Base-by-base conservation (phyloP, 163 green algal species). In the Volvox carteri region DNA sequence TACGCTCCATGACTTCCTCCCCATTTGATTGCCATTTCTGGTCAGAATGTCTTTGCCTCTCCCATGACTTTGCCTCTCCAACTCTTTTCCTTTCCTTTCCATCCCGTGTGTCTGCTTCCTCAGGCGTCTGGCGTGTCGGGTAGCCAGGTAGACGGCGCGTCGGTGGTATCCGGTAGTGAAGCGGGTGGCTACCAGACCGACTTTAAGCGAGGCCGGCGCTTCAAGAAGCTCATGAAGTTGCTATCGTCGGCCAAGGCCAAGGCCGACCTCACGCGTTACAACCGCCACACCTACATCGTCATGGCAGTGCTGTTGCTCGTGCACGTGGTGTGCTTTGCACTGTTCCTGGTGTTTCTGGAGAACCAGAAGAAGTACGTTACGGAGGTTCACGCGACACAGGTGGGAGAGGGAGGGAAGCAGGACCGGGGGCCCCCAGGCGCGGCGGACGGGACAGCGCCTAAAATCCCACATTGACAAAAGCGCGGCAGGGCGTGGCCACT, bases 171-270 rank as follows among this genome's bases (percentile, higher is more conserved):
- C 2, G 84, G 84, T 72, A 89, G 84, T 44, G 84, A 89, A 30
- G 84, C 72, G 5, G 84, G 84, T 73, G 84, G 84, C 54, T 89
- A 89, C 72, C 84, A 89, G 72, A 89, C 84, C 6, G 84, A 89
- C 84, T 89, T 89, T 42, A 89, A 89, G 84, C 84, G 84, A 37
- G 84, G 84, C 0, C 84, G 84, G 1, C 84, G 84, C 72, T 89
- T 89, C 70, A 89, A 89, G 84, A 89, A 89, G 70, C 84, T 89
- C 12, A 89, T 89, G 84, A 89, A 89, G 84, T 41, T 89, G 72
- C 70, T 89, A 41, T 78, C 54, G 8, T 74, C 44, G 0, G 72
- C 72, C 72, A 89, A 89, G 72, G 84, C 84, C 52, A 89, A 89
- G 84, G 72, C 84, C 19, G 84, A 84, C 72, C 54, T 89, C 3